Percentiles rank a stretch among this genome's conserved stretches.
Evolutionary conservation across 768 basidiomycete genomes (phyloP).

Genomic region (Suillus variegatus): DNA sequence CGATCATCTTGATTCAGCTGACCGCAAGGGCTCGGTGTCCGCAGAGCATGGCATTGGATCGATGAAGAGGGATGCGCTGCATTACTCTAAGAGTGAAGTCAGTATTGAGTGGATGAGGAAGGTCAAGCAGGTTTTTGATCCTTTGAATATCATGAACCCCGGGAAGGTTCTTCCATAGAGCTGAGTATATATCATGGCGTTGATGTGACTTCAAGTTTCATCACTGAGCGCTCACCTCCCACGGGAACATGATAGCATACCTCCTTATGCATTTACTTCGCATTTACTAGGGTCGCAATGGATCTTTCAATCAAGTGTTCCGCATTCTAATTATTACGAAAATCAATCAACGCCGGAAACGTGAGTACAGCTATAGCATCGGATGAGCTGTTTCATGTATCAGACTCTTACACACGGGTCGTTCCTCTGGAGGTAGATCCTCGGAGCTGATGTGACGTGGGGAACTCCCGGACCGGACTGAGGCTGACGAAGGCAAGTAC

Average conservation of each 20-base stretch:
- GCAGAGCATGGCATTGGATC: constrained; percentile 98
- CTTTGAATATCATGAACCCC: constrained; percentile 90
- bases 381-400: neutral
- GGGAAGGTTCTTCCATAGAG: constrained; percentile 66
- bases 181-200: neutral
- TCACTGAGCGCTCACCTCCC: neutral
- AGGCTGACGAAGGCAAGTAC: neutral
- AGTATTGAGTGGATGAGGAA: constrained; percentile 89
- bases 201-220: neutral
- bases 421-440: constrained; percentile 10
- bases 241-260: neutral
- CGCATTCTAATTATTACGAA: neutral
- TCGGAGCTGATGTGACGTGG: constrained; percentile 8
- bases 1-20: constrained; percentile 44
- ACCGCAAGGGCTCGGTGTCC: constrained; percentile 86
- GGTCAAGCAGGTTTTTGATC: constrained; percentile 89
- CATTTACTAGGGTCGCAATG: neutral
- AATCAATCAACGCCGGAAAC: neutral
- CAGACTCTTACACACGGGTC: neutral
- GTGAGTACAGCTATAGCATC: constrained; percentile 5
- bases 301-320: neutral
- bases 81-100: constrained; percentile 79
- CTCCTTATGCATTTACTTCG: neutral
- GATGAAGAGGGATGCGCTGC: constrained; percentile 89
- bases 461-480: neutral